A percentile compares a stretch with the other conserved stretches of the same genome.
These are phyloP conservation scores for Metschnikowia rubicola DNA, from an alignment of 805 yeast genomes.

Conservation along the genomic window DNA sequence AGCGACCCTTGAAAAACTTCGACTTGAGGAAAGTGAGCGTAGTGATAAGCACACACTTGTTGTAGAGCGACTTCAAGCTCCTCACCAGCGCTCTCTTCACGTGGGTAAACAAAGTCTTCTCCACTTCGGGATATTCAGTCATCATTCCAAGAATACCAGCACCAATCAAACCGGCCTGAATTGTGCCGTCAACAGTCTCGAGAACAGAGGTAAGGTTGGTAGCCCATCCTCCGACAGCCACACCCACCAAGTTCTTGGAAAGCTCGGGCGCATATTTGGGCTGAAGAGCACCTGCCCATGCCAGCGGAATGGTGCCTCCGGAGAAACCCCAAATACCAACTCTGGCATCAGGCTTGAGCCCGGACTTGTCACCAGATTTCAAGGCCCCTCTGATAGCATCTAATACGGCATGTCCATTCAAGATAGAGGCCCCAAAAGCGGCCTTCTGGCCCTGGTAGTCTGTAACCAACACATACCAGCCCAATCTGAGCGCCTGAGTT, in stretches of 20 bases:
- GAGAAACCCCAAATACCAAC: slow-evolving; percentile 35
- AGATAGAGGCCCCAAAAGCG: slow-evolving; percentile 31
- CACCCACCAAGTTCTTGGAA: slow-evolving; percentile 24
- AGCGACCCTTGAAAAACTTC: too few relatives aligned
- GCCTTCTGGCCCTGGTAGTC: slow-evolving; percentile 36
- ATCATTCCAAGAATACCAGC: background rate
- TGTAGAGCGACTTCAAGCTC: too few relatives aligned
- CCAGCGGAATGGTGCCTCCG: slow-evolving; percentile 37
- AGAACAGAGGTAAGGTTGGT: background rate
- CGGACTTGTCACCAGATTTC: slow-evolving; percentile 17
- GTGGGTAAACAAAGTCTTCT: too few relatives aligned
- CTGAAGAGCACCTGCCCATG: slow-evolving; percentile 38
- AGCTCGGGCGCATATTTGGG: slow-evolving; percentile 37
- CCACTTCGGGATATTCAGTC: too few relatives aligned
- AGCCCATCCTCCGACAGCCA: background rate
- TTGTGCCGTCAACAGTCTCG: background rate
- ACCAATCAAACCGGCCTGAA: background rate
- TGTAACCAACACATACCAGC: slow-evolving; percentile 33
- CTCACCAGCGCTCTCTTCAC: too few relatives aligned
- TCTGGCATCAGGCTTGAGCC: slow-evolving; percentile 19
- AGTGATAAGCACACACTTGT: too few relatives aligned
- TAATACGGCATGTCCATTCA: slow-evolving; percentile 29
- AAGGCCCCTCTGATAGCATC: slow-evolving; percentile 31
- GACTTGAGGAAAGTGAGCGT: background rate
- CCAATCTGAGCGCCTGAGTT: slow-evolving; percentile 16